phyloP scores from a whole-genome alignment of 2,329 filamentous ascomycete genomes.

The Aspergillus brunneoviolaceus region DNA sequence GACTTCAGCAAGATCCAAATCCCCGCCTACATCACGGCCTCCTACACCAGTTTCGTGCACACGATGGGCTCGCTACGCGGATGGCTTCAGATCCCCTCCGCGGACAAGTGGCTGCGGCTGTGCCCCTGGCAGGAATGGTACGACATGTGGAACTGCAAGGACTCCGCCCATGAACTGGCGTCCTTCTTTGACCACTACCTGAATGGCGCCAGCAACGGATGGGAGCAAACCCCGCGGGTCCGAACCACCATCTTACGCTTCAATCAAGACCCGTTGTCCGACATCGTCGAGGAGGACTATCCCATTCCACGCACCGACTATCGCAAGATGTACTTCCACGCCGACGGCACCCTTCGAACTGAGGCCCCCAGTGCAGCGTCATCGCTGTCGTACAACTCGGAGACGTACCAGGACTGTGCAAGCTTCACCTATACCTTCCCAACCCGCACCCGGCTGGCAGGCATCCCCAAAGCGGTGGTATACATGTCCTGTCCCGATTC shows the following conservation, averaged over 20 bases:
- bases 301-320: slow-evolving; percentile 10
- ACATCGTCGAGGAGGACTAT: slow-evolving; percentile 10
- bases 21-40: slow-evolving; percentile 5
- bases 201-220: slow-evolving; percentile 9
- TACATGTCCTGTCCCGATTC: slow-evolving; percentile 16
- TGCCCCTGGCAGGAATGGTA: slow-evolving; percentile 18
- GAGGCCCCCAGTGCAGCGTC: background rate
- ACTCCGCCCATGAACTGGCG: slow-evolving; percentile 2
- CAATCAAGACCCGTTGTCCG: slow-evolving; percentile 6
- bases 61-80: slow-evolving; percentile 15
- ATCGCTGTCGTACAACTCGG: slow-evolving; percentile 8
- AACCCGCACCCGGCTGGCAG: slow-evolving; percentile 8
- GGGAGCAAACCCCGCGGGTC: slow-evolving; percentile 12
- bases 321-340: slow-evolving; percentile 11
- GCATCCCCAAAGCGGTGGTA: slow-evolving; percentile 14
- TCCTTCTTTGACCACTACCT: slow-evolving; percentile 13
- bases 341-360: background rate
- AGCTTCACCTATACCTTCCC: slow-evolving; percentile 14
- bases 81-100: slow-evolving; percentile 9
- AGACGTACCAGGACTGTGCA: slow-evolving; percentile 7
- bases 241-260: slow-evolving; percentile 11
- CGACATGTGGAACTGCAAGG: slow-evolving; percentile 14
- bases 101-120: slow-evolving; percentile 14
- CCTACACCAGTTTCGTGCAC: slow-evolving; percentile 12
- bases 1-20: background rate